Conservation (phyloP, 2,329 filamentous ascomycete species). For the Cercospora sp. region DNA sequence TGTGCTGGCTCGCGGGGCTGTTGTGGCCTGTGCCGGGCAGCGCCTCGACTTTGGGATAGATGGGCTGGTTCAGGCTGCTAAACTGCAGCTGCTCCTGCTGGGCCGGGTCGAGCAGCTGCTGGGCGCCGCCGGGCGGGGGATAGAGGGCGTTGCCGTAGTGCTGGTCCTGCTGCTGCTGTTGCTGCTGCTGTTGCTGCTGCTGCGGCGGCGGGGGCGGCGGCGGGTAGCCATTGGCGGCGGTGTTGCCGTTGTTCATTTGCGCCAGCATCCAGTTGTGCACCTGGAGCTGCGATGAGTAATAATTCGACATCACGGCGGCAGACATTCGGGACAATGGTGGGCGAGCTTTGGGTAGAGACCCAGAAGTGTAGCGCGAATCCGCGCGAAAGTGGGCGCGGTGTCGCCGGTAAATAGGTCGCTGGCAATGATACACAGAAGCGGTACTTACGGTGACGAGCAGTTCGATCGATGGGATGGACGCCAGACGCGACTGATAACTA, state of each 20-base stretch:
- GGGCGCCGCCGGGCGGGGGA: slow-evolving; percentile 33
- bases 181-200: slow-evolving; percentile 14
- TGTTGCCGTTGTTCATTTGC: slow-evolving; percentile 41
- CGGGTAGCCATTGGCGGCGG: slow-evolving; percentile 19
- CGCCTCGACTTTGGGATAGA: slow-evolving; percentile 40
- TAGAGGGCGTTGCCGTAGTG: slow-evolving; percentile 40
- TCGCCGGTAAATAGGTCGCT: slow-evolving; percentile 29
- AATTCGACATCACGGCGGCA: slow-evolving; percentile 38
- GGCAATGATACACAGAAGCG: slow-evolving; percentile 19
- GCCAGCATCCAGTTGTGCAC: slow-evolving; percentile 39
- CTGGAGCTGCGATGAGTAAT: slow-evolving; percentile 38
- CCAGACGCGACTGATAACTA: slow-evolving; percentile 30
- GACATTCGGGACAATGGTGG: slow-evolving; percentile 33
- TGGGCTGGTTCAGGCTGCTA: slow-evolving; percentile 37
- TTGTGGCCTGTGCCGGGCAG: slow-evolving; percentile 28
- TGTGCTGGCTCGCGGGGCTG: slow-evolving; percentile 34
- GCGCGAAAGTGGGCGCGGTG: slow-evolving; percentile 30
- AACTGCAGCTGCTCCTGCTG: slow-evolving; percentile 40
- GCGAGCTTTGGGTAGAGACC: slow-evolving; percentile 17
- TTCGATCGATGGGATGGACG: slow-evolving; percentile 25
- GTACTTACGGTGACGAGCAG: slow-evolving; percentile 29
- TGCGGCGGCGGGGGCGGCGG: slow-evolving; percentile 40
- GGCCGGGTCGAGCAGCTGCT: slow-evolving; percentile 36
- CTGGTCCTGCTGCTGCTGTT: slow-evolving; percentile 34
- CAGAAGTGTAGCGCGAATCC: slow-evolving; percentile 28